These are phyloP conservation scores for Solioccasus polychromus DNA, from an alignment of 768 basidiomycete species.

Conservation along the genomic window DNA sequence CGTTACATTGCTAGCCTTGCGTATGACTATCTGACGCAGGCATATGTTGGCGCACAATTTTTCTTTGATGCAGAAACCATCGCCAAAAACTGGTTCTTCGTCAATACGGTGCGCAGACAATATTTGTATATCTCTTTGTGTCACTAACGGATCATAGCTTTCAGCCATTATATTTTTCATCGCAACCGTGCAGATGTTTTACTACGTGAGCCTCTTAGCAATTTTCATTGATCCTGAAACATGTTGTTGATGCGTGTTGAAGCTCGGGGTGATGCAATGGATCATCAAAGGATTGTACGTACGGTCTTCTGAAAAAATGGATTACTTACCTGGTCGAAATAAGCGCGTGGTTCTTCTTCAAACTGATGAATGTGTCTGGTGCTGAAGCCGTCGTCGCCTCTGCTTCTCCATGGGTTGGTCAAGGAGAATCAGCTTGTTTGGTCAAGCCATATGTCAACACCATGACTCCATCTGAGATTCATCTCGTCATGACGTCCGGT, in stretches of 20 bases:
- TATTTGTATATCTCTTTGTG: slow-evolving; percentile 8
- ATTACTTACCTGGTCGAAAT: background rate
- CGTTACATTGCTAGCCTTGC: slow-evolving; percentile 79
- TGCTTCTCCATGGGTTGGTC: slow-evolving; percentile 91
- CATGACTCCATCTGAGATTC: slow-evolving; percentile 86
- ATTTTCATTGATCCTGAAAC: background rate
- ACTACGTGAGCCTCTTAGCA: slow-evolving; percentile 48
- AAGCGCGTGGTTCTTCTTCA: slow-evolving; percentile 93
- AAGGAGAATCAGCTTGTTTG: slow-evolving; percentile 85
- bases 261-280: slow-evolving; percentile 92
- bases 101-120: slow-evolving; percentile 56
- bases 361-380: slow-evolving; percentile 87
- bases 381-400: slow-evolving; percentile 93
- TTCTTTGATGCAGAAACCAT: slow-evolving; percentile 74
- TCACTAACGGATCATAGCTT: slow-evolving; percentile 41
- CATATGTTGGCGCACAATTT: slow-evolving; percentile 69
- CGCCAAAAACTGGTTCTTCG: slow-evolving; percentile 79
- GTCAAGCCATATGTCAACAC: slow-evolving; percentile 80
- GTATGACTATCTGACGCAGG: slow-evolving; percentile 72
- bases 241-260: slow-evolving; percentile 3
- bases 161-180: slow-evolving; percentile 90
- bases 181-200: slow-evolving; percentile 88
- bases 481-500: slow-evolving; percentile 85
- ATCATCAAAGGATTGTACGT: slow-evolving; percentile 78
- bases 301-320: background rate